Percentiles rank a stretch among this genome's conserved stretches.
These are phyloP conservation scores for Cryoendolithus antarcticus DNA, from an alignment of 2,329 filamentous ascomycete genomes.

Conservation along the genomic window DNA sequence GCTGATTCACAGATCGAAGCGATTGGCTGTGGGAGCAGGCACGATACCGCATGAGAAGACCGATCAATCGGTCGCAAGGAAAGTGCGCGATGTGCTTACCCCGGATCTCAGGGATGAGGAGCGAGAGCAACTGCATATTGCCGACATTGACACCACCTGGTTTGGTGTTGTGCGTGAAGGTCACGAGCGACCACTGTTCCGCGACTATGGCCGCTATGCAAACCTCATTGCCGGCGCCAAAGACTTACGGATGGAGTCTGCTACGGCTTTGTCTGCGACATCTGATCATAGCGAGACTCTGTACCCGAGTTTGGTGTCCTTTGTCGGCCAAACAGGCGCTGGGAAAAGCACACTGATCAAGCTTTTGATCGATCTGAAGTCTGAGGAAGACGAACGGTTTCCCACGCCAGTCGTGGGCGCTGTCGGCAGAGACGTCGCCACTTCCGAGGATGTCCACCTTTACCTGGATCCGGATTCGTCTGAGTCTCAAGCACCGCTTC, in stretches of 20 bases:
- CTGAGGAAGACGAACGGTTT: slow-evolving; percentile 10
- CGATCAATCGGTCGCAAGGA: slow-evolving; percentile 17
- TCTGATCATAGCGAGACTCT: slow-evolving; percentile 7
- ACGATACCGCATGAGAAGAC: slow-evolving; percentile 26
- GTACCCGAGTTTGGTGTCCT: slow-evolving; percentile 23
- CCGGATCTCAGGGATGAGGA: slow-evolving; percentile 17
- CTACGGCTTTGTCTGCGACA: not conserved
- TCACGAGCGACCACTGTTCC: slow-evolving; percentile 21
- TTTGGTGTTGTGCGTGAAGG: slow-evolving; percentile 24
- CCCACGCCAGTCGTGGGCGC: slow-evolving; percentile 9
- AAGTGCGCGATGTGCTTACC: slow-evolving; percentile 17
- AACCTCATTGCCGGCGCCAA: slow-evolving; percentile 29
- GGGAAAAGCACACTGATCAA: slow-evolving; percentile 41
- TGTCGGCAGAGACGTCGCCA: slow-evolving; percentile 23
- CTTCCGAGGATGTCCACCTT: slow-evolving; percentile 38
- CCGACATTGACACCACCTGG: slow-evolving; percentile 28
- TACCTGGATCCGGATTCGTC: slow-evolving; percentile 34
- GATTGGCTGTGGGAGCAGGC: not conserved
- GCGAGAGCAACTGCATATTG: slow-evolving; percentile 22
- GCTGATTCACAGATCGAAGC: not conserved
- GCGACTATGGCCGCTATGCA: slow-evolving; percentile 34
- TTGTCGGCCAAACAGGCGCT: slow-evolving; percentile 26
- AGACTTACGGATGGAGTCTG: slow-evolving; percentile 5
- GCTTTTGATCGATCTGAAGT: slow-evolving; percentile 33
- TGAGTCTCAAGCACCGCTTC: slow-evolving; percentile 24